Evolutionary conservation across 257 asterid species (phyloP).

Genomic region (Solanum tacnaense): DNA sequence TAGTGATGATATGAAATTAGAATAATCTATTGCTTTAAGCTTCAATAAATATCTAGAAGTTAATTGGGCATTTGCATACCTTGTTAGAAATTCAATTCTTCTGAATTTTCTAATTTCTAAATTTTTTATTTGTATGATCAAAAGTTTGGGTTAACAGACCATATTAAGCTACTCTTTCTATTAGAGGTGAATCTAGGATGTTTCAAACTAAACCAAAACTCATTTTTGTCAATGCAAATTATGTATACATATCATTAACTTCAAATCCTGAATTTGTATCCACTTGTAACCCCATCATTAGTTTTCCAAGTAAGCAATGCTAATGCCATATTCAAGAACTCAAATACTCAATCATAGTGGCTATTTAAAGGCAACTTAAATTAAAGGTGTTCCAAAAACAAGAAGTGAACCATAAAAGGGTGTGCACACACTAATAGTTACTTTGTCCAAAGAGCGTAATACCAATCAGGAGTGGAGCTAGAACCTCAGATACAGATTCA

Average conservation of each 20-base stretch:
- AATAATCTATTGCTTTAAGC: not conserved
- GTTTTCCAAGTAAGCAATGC: not conserved
- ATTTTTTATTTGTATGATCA: no score
- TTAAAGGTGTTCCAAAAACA: not conserved
- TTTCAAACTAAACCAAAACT: not conserved
- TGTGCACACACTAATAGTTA: not conserved
- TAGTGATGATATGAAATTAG: not conserved
- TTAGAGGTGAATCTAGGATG: no score
- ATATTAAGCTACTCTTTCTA: no score
- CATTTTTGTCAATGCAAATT: not conserved
- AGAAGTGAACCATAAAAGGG: not conserved
- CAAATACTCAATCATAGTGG: not conserved
- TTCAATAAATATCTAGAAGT: not conserved
- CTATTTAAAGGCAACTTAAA: not conserved
- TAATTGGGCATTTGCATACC: not conserved
- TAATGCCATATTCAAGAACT: not conserved
- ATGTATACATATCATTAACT: not conserved
- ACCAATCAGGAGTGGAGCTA: not conserved
- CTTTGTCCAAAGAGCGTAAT: not conserved
- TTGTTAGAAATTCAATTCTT: not conserved
- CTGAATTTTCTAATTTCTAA: not conserved
- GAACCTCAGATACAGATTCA: not conserved
- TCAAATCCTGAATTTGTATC: not conserved
- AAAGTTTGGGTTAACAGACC: no score
- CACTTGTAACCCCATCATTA: not conserved